Conservation (phyloP, 2,329 filamentous ascomycete species). For the Juglanconis sp. region DNA sequence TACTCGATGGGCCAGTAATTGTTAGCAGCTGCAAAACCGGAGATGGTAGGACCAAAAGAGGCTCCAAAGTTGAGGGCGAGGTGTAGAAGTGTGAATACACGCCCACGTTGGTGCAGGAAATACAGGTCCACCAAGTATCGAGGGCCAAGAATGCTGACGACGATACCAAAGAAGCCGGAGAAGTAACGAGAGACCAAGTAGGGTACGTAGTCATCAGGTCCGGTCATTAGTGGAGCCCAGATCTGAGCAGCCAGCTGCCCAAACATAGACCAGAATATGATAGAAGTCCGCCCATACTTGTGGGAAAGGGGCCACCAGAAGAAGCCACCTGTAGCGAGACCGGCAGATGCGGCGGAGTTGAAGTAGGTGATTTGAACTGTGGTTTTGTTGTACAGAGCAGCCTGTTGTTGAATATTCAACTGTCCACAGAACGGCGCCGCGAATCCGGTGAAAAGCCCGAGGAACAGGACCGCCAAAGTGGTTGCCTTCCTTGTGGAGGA, state of each 20-base stretch:
- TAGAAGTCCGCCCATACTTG: conserved; percentile 33
- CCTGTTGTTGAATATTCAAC: conserved; percentile 33
- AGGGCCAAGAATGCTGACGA: conserved; percentile 36
- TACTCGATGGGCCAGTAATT: conserved; percentile 35
- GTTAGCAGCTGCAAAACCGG: conserved; percentile 35
- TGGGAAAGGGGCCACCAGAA: conserved; percentile 35
- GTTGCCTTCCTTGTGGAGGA: conserved; percentile 27
- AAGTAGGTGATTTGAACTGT: conserved; percentile 30
- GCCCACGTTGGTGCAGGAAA: conserved; percentile 40
- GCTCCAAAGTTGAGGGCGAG: conserved; percentile 35
- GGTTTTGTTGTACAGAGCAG: conserved; percentile 30
- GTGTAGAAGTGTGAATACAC: conserved; percentile 35
- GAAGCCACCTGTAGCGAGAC: conserved; percentile 35
- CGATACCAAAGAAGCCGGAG: conserved; percentile 36
- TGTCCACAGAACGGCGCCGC: conserved; percentile 33
- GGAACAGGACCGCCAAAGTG: conserved; percentile 30
- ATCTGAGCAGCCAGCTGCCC: conserved; percentile 32
- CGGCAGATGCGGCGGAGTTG: conserved; percentile 35
- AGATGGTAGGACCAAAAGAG: conserved; percentile 35
- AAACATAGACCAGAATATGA: conserved; percentile 37
- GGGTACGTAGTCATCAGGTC: conserved; percentile 30
- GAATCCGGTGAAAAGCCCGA: conserved; percentile 34
- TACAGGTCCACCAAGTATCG: conserved; percentile 40
- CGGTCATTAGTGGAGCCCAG: conserved; percentile 36
- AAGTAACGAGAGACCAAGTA: conserved; percentile 37